Conservation (phyloP, 2,329 filamentous ascomycete species). For the Cercospora sp. region DNA sequence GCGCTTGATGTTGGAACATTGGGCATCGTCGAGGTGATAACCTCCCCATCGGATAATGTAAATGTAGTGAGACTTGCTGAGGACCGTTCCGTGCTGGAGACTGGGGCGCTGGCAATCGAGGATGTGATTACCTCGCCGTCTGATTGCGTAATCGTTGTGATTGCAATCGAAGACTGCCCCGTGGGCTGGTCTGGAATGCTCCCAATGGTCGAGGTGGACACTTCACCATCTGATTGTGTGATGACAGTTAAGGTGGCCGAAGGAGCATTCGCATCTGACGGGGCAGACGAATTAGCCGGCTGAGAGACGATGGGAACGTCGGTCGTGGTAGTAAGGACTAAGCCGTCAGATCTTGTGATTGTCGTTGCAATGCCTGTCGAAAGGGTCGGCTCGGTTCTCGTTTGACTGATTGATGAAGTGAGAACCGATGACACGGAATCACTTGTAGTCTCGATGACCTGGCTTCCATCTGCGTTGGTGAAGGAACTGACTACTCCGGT, state of each 20-base stretch:
- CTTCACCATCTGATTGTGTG: not conserved
- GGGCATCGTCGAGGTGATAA: not conserved
- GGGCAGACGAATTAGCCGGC: not conserved
- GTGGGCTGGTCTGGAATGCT: not conserved
- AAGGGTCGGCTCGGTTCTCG: not conserved
- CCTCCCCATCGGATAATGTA: not conserved
- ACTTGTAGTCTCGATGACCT: not conserved
- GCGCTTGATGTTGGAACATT: not conserved
- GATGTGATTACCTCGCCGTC: not conserved
- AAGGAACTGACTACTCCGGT: not conserved
- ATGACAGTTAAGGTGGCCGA: not conserved
- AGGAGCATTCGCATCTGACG: not conserved
- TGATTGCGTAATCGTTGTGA: not conserved
- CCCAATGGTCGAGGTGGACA: not conserved
- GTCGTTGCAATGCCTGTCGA: not conserved
- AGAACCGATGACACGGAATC: not conserved
- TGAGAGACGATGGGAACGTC: not conserved
- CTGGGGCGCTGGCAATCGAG: not conserved
- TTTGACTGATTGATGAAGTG: not conserved
- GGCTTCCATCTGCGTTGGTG: not conserved
- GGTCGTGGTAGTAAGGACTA: not conserved
- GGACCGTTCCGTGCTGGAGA: not conserved
- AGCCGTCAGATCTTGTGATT: not conserved
- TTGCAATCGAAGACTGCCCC: not conserved
- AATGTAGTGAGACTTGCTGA: not conserved